These are phyloP conservation scores for Olyra latifolia DNA, from an alignment of 176 grass and related monocot species.

Conservation along the genomic window DNA sequence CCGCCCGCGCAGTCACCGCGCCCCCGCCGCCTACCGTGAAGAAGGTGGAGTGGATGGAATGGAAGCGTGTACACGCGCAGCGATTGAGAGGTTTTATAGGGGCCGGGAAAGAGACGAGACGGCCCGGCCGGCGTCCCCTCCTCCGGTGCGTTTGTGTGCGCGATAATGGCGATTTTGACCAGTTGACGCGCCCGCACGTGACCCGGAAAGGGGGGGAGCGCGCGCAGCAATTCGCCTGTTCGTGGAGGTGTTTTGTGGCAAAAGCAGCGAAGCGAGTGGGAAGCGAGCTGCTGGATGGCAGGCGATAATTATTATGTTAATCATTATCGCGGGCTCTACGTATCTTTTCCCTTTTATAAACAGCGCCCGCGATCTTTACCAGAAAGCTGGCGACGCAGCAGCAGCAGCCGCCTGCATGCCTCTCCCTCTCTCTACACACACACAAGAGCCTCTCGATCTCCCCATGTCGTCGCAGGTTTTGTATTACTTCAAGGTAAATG, in stretches of 20 bases:
- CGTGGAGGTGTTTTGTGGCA: neutral
- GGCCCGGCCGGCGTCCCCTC: neutral
- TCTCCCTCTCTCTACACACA: neutral
- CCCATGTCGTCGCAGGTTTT: neutral
- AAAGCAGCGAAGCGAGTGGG: neutral
- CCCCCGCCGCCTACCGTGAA: neutral
- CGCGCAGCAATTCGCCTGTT: neutral
- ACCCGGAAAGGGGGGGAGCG: neutral
- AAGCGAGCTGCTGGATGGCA: slow-evolving; percentile 3
- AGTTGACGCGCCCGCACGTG: slow-evolving; percentile 58
- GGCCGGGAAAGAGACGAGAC: slow-evolving; percentile 18
- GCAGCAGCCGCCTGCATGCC: neutral
- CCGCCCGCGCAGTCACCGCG: neutral
- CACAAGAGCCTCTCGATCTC: too few relatives aligned
- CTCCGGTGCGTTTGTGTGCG: slow-evolving; percentile 11
- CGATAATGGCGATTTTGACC: slow-evolving; percentile 71
- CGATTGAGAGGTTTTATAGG: slow-evolving; percentile 32
- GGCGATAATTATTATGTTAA: slow-evolving; percentile 54
- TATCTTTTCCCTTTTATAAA: slow-evolving; percentile 67
- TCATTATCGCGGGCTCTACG: slow-evolving; percentile 56
- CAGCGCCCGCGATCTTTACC: slow-evolving; percentile 61
- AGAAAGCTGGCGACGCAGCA: slow-evolving; percentile 45
- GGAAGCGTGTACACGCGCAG: slow-evolving; percentile 24
- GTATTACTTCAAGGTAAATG: neutral
- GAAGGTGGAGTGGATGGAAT: neutral